phyloP scores from a whole-genome alignment of 768 basidiomycete genomes.

The Xanthoconium purpureum region DNA sequence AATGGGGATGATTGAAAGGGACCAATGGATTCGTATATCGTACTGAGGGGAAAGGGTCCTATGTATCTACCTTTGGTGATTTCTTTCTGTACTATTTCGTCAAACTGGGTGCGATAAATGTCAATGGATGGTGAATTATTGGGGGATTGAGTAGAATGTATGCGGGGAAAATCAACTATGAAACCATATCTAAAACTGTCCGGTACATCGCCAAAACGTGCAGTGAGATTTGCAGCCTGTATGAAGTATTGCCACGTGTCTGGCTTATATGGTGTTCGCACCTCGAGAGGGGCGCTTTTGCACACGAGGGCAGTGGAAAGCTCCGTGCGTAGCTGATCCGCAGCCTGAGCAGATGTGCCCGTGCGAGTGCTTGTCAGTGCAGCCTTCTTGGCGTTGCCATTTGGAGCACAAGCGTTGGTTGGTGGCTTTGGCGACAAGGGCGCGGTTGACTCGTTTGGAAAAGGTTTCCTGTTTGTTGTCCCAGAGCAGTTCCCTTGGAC shows the following conservation, averaged over 20 bases:
- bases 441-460: background rate
- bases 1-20: background rate
- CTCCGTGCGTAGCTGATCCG: background rate
- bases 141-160: no score
- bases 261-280: background rate
- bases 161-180: background rate
- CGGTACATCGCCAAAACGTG: background rate
- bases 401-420: background rate
- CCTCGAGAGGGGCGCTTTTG: no score
- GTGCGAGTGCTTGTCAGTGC: background rate
- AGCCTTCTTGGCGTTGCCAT: background rate
- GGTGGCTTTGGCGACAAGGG: background rate
- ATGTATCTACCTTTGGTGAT: background rate
- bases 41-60: background rate
- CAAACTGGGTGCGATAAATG: background rate
- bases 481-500: background rate
- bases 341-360: background rate
- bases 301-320: background rate
- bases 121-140: no score
- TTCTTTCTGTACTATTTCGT: background rate
- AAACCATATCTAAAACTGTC: background rate
- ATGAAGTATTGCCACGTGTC: background rate
- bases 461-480: background rate
- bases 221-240: accelerated
- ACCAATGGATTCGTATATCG: background rate